Percentiles rank a stretch among this genome's conserved stretches.
Conservation (phyloP, 768 basidiomycete genomes). For the Infundibulicybe gibba region DNA sequence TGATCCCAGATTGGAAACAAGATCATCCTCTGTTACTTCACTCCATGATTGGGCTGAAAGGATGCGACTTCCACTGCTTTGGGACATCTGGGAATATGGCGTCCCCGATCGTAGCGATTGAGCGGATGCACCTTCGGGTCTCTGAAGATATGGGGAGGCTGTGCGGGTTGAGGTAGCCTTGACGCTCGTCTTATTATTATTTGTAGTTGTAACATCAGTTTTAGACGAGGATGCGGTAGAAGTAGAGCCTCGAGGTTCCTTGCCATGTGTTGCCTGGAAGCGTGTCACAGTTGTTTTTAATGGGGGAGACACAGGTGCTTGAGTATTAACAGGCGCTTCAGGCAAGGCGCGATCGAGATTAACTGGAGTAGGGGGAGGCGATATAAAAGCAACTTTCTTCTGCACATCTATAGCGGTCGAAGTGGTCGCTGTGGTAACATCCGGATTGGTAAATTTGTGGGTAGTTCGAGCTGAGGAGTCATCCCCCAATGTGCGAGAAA, state of each 20-base stretch:
- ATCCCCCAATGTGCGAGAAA: slow-evolving; percentile 13
- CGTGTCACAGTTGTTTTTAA: slow-evolving; percentile 71
- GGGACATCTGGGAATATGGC: slow-evolving; percentile 79
- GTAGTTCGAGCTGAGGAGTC: slow-evolving; percentile 23
- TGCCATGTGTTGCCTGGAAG: slow-evolving; percentile 71
- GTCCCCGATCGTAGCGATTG: slow-evolving; percentile 77
- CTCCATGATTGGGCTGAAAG: slow-evolving; percentile 85
- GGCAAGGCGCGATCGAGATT: slow-evolving; percentile 52
- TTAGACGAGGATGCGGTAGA: slow-evolving; percentile 60
- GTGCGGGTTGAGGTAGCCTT: slow-evolving; percentile 62
- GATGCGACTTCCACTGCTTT: slow-evolving; percentile 64
- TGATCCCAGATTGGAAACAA: slow-evolving; percentile 89
- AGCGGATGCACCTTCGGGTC: slow-evolving; percentile 45
- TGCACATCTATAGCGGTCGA: slow-evolving; percentile 42
- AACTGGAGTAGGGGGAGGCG: slow-evolving; percentile 69
- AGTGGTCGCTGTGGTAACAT: slow-evolving; percentile 12
- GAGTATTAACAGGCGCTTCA: slow-evolving; percentile 33
- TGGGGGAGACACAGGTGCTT: slow-evolving; percentile 19
- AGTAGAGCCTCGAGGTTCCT: slow-evolving; percentile 66
- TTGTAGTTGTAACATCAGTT: slow-evolving; percentile 48
- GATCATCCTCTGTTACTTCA: slow-evolving; percentile 90
- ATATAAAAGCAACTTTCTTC: slow-evolving; percentile 88
- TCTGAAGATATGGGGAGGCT: slow-evolving; percentile 56
- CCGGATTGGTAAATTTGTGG: slow-evolving; percentile 31
- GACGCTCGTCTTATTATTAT: slow-evolving; percentile 31